phyloP scores from a whole-genome alignment of 495 filamentous ascomycete genomes.

The Neurospora sp. region DNA sequence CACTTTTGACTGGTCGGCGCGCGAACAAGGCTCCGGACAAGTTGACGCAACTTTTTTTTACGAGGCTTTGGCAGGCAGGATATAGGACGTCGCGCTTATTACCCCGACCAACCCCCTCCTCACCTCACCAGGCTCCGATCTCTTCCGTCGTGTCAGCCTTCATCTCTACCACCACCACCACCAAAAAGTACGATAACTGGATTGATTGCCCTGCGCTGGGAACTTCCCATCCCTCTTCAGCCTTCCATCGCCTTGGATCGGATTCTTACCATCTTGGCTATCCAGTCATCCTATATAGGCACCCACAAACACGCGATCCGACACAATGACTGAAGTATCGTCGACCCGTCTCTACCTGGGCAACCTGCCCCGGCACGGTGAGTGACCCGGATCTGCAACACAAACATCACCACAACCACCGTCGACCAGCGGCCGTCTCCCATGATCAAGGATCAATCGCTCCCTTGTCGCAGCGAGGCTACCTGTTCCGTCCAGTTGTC shows the following conservation, averaged over 20 bases:
- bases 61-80: neutral
- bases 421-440: neutral
- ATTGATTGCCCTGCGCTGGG: neutral
- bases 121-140: neutral
- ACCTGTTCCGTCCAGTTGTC: neutral
- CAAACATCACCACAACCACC: conserved; percentile 13
- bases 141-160: neutral
- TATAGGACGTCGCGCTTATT: neutral
- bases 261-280: conserved; percentile 2
- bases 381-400: conserved; percentile 33
- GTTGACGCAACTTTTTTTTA: neutral
- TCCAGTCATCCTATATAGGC: neutral
- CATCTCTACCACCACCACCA: neutral
- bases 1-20: neutral
- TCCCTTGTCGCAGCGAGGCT: neutral
- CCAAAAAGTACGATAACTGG: neutral
- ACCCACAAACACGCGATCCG: neutral
- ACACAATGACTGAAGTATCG: conserved; percentile 66
- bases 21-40: neutral
- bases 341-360: conserved; percentile 92
- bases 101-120: neutral
- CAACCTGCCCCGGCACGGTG: conserved; percentile 94
- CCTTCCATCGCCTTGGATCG: neutral
- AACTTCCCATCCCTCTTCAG: neutral
- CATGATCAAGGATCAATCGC: neutral